Evolutionary conservation across 805 yeast genomes (phyloP), one percentile per base, ranked within the genome.

Genomic region (Cyberlindnera maclurae): DNA sequence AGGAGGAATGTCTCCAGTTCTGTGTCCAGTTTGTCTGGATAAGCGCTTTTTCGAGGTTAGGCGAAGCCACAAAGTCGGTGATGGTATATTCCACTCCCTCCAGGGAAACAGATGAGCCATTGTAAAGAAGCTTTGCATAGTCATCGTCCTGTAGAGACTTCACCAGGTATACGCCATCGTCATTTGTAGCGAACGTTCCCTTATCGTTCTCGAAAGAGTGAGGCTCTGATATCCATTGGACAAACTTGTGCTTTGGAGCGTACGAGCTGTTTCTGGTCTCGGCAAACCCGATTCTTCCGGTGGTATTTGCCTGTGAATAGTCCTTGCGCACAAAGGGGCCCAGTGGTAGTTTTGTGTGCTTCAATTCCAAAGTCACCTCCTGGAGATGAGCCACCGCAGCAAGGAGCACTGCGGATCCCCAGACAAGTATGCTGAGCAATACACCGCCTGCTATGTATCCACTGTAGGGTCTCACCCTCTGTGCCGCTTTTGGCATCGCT

Each of bases 171-270:
- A 63, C 60, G 15, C 64, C 64, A 27, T 67, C 56, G 12, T 66
- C 67, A 28, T 64, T 62, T 1, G 73, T 70, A 22, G 83, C 70
- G 55, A 72, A 86, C 7, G 85, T 71, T 5, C 95, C 95, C 41
- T 70, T 71, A 54, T 81, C 89, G 44, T 73, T 60, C 11, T 48
- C 45, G 9, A 62, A 52, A 0, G 81, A 72, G 17, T 66, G 66
- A 2, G 76, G 75, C 13, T 60, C 64, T 10, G 56, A 51, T 33
- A 85, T 73, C 95, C 95, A 86, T 56, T 82, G 90, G 26, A 86
- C 65, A 8, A 71, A 57, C 44, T 74, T 72, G 36, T 52, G 59
- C 12, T 63, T 58, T 0, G 93, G 81, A 0, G 54, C 44, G 49
- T 82, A 82, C 3, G 72, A 66, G 1, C 77, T 77, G 36, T 73